phyloP scores from a whole-genome alignment of 208 protist species.

The Leishmania mexicana region DNA sequence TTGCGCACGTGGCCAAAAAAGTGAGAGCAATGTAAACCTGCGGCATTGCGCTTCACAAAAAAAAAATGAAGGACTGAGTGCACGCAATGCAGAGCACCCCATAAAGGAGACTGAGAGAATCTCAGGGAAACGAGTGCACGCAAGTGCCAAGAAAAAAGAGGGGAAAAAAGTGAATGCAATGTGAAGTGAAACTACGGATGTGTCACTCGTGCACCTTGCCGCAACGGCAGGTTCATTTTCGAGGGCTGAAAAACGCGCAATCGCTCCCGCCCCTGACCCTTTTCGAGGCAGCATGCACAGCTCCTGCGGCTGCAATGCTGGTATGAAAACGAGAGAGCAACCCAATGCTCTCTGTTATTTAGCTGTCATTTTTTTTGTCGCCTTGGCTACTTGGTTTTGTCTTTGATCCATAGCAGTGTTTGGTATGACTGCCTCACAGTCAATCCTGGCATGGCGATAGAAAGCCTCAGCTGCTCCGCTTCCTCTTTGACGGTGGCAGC shows the following conservation, averaged over 20 bases:
- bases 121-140: background rate
- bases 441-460: background rate
- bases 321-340: background rate
- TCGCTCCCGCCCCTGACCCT: background rate
- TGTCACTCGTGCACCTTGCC: background rate
- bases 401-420: background rate
- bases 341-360: background rate
- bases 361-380: background rate
- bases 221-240: background rate
- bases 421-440: background rate
- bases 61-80: slow-evolving; percentile 3
- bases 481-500: slow-evolving; percentile 59
- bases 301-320: background rate
- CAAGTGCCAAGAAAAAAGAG: background rate
- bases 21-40: slow-evolving; percentile 64
- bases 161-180: background rate
- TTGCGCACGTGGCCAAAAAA: slow-evolving; percentile 47
- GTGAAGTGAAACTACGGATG: background rate
- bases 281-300: background rate
- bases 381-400: background rate
- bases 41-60: slow-evolving; percentile 10
- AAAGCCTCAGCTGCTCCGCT: slow-evolving; percentile 4
- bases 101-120: slow-evolving; percentile 6
- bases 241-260: background rate
- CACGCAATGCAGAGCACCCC: background rate